Conservation (phyloP, 208 protist species). For the Acanthamoeba lenticulata region DNA sequence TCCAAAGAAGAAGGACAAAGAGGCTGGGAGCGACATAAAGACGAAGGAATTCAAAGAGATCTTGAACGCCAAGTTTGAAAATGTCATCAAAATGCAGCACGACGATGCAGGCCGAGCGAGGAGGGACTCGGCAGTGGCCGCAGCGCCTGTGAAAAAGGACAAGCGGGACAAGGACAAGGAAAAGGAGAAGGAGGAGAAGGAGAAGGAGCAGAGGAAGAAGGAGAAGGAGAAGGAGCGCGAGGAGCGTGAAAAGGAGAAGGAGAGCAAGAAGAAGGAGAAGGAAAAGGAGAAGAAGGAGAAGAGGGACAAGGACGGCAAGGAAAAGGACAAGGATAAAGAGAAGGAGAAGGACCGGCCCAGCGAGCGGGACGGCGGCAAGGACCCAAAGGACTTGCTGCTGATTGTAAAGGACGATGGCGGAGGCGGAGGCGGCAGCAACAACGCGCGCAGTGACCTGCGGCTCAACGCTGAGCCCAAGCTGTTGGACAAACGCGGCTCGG, state of each 20-base stretch:
- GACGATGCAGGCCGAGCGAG: conserved; percentile 89
- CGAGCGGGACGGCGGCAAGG: not conserved
- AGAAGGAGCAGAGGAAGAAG: not conserved
- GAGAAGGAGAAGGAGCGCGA: not conserved
- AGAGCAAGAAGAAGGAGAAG: conserved; percentile 29
- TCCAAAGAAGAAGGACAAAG: not conserved
- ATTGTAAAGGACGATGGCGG: not conserved
- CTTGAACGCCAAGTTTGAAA: conserved; percentile 32
- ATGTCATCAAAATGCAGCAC: conserved; percentile 63
- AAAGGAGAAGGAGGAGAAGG: conserved; percentile 40
- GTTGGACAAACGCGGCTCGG: not conserved
- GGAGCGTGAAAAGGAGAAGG: not conserved
- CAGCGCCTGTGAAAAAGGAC: not conserved
- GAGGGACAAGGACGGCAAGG: not conserved
- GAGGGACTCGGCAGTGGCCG: not conserved
- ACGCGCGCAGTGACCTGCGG: too few species aligned
- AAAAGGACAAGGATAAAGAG: not conserved
- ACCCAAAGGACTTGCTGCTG: too few species aligned
- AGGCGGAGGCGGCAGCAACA: too few species aligned
- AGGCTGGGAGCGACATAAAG: not conserved
- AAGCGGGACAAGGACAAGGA: not conserved
- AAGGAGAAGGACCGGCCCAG: not conserved
- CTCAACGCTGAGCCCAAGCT: too few species aligned
- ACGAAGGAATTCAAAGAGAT: conserved; percentile 35
- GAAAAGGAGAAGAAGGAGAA: conserved; percentile 25